phyloP scores from a whole-genome alignment of 2,329 filamentous ascomycete species.

The Aspergillus fijiensis region DNA sequence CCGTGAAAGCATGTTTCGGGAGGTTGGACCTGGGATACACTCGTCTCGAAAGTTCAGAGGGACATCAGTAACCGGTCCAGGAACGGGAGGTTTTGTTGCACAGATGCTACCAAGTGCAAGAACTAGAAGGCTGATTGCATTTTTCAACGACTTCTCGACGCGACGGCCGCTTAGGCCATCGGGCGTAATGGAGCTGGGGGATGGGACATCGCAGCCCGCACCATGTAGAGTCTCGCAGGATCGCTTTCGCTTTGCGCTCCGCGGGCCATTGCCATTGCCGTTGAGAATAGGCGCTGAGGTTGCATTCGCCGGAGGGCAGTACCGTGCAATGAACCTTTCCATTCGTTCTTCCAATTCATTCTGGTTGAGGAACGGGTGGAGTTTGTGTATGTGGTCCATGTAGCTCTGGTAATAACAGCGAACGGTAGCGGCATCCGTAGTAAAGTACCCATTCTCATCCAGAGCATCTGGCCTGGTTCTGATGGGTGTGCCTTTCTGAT shows the following conservation, averaged over 20 bases:
- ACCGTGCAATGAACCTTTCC: constrained; percentile 50
- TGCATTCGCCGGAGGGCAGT: constrained; percentile 39
- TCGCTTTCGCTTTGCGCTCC: constrained; percentile 40
- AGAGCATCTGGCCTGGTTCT: constrained; percentile 49
- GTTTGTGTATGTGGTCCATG: constrained; percentile 59
- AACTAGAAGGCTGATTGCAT: constrained; percentile 77
- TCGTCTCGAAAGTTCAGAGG: constrained; percentile 27
- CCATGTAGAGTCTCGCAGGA: constrained; percentile 33
- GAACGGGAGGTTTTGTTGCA: constrained; percentile 51
- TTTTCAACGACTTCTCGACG: constrained; percentile 66
- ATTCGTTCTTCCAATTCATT: constrained; percentile 54
- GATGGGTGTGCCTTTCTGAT: constrained; percentile 27
- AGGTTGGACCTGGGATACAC: constrained; percentile 28
- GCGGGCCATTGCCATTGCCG: constrained; percentile 22
- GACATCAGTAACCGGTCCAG: constrained; percentile 53
- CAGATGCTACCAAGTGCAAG: constrained; percentile 87
- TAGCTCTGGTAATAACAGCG: constrained; percentile 56
- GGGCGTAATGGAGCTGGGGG: constrained; percentile 16
- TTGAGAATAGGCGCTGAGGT: constrained; percentile 5
- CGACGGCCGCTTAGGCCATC: constrained; percentile 17
- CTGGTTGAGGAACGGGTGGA: constrained; percentile 64
- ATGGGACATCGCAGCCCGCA: constrained; percentile 25
- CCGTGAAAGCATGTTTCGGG: constrained; percentile 29
- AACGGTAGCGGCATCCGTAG: constrained; percentile 54
- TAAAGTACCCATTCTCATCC: constrained; percentile 51